Base-by-base conservation (phyloP, 805 yeast genomes). In the Metschnikowia reukaufii region DNA sequence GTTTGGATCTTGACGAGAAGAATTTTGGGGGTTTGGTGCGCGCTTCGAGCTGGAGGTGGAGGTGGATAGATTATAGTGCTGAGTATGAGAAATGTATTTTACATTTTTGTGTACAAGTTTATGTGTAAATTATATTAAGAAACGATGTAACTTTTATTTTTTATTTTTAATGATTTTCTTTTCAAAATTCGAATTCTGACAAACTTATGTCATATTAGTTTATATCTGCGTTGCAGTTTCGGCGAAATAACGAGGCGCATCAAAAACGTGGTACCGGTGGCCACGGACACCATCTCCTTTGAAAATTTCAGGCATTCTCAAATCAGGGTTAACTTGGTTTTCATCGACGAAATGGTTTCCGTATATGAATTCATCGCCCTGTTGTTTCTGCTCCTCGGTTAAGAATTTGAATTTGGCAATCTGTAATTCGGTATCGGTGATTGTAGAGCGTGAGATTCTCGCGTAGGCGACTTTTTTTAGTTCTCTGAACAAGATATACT, bases 361-460 rank as follows among this genome's bases (percentile, higher is more conserved):
- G 56, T 85, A 83, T 49, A 72, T 62, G 47, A 74, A 66, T 19
- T 73, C 73, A 12, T 45, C 61, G 39, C 66, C 66, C 33, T 53
- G 51, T 55, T 37, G 60, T 56, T 50, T 67, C 31, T 63, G 64
- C 29, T 74, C 74, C 1, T 61, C 64, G 21, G 54, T 60, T 33
- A 78, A 72, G 29, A 87, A 75, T 56, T 82, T 82, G 74, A 94
- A 94, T 65, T 94, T 91, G 40, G 96, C 99, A 17, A 88, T 86
- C 73, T 94, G 99, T 44, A 94, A 79, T 67, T 94, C 99, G 2
- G 99, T 94, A 63, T 94, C 99, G 0, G 99, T 94, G 56, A 94
- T 91, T 0, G 96, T 83, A 7, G 94, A 88, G 61, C 99, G 81
- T 38, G 95, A 83, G 35, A 94, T 85, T 64, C 99, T 82, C 0